These are phyloP conservation scores for Colletotrichum paranaense DNA, from an alignment of 2,329 filamentous ascomycete species.

Conservation along the genomic window DNA sequence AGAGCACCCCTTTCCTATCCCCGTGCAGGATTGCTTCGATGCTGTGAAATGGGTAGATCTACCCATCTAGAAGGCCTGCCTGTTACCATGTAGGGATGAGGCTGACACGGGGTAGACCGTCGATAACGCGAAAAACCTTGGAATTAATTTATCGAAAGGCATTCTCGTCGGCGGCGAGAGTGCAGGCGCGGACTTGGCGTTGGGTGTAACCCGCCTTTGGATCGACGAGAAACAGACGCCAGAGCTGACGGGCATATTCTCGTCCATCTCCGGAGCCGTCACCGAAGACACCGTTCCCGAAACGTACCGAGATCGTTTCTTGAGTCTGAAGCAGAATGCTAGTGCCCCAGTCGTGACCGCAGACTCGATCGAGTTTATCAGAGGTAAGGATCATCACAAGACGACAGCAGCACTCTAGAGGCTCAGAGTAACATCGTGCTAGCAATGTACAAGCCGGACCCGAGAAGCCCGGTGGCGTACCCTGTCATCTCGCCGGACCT, in stretches of 20 bases:
- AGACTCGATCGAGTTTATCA: conserved; percentile 39
- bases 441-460: conserved; percentile 43
- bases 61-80: not conserved
- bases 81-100: not conserved
- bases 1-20: conserved; percentile 43
- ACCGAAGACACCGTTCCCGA: conserved; percentile 40
- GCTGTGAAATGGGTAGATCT: conserved; percentile 40
- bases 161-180: conserved; percentile 43
- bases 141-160: conserved; percentile 41
- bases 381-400: conserved; percentile 34
- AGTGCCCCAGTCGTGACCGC: conserved; percentile 39
- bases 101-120: conserved; percentile 26
- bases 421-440: not conserved
- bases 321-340: conserved; percentile 43
- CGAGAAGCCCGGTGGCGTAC: conserved; percentile 40
- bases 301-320: conserved; percentile 42
- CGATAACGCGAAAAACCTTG: conserved; percentile 37
- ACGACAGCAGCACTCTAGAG: not conserved
- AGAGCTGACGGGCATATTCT: conserved; percentile 43
- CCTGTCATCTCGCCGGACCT: conserved; percentile 40
- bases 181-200: conserved; percentile 43
- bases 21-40: conserved; percentile 43
- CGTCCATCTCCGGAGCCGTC: conserved; percentile 38
- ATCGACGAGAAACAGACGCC: conserved; percentile 34
- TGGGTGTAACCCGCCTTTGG: conserved; percentile 41